Conservation (phyloP, 805 yeast species). For the Candida dajiaensis region DNA sequence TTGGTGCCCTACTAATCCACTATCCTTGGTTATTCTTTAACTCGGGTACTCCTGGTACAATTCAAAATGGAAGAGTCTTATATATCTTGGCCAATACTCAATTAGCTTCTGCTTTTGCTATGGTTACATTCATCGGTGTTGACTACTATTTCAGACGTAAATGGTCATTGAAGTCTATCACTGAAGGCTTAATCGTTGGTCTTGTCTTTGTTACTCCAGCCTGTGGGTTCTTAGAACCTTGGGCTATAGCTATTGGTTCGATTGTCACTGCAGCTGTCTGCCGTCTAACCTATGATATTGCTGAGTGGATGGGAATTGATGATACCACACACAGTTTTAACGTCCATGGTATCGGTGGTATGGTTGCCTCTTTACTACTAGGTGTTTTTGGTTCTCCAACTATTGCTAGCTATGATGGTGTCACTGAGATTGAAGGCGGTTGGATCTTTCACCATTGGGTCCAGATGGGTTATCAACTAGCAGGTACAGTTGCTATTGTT, state of each 20-base stretch:
- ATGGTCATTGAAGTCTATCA: conserved; percentile 88
- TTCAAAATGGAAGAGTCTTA: conserved; percentile 77
- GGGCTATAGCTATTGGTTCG: conserved; percentile 86
- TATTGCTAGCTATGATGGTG: conserved; percentile 86
- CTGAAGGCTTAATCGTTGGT: conserved; percentile 94
- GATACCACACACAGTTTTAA: conserved; percentile 92
- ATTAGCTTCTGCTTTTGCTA: conserved; percentile 83
- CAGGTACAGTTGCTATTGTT: conserved; percentile 35
- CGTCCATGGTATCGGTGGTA: conserved; percentile 96
- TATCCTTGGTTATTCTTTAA: conserved; percentile 98
- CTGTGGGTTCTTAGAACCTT: conserved; percentile 83
- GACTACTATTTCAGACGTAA: conserved; percentile 82
- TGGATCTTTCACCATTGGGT: conserved; percentile 90
- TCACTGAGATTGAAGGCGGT: conserved; percentile 81
- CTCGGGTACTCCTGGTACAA: conserved; percentile 72
- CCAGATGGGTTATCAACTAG: conserved; percentile 87
- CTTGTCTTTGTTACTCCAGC: conserved; percentile 98
- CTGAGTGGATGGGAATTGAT: conserved; percentile 72
- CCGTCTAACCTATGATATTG: conserved; percentile 81
- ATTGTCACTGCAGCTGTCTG: conserved; percentile 73
- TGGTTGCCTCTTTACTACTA: conserved; percentile 78
- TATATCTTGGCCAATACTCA: conserved; percentile 91
- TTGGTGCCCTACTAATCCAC: conserved; percentile 84
- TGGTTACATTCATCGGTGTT: conserved; percentile 78
- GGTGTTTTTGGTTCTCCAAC: conserved; percentile 81